These are phyloP conservation scores for Pleurotus tuoliensis DNA, from an alignment of 768 basidiomycete genomes.

Conservation along the genomic window DNA sequence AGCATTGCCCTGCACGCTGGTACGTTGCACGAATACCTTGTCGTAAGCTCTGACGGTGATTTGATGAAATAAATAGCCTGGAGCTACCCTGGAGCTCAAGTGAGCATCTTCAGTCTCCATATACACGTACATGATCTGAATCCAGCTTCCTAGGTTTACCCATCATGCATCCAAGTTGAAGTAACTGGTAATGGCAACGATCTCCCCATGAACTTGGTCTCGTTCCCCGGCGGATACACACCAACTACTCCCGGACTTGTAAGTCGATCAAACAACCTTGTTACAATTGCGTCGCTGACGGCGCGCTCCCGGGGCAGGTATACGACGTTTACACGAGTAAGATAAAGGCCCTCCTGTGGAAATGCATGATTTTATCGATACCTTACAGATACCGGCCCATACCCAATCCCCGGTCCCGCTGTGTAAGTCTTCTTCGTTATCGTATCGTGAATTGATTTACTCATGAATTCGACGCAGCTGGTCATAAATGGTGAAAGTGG, in stretches of 20 bases:
- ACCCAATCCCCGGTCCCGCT: constrained; percentile 2
- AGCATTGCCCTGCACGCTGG: constrained; percentile 36
- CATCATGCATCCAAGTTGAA: constrained; percentile 42
- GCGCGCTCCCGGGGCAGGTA: background rate
- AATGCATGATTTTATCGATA: background rate
- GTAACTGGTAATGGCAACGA: constrained; percentile 43
- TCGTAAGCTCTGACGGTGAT: background rate
- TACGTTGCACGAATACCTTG: constrained; percentile 5
- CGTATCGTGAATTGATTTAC: too few species aligned
- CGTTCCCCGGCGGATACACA: constrained; percentile 44
- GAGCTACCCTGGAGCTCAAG: constrained; percentile 34
- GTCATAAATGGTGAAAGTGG: too few species aligned
- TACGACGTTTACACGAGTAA: constrained; percentile 5
- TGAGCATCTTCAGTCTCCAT: background rate
- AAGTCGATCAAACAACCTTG: background rate
- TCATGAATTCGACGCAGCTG: too few species aligned
- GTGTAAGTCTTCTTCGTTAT: background rate
- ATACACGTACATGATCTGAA: background rate
- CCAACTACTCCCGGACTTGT: background rate
- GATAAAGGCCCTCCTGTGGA: background rate
- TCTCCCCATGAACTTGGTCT: constrained; percentile 39
- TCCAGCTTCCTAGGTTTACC: constrained; percentile 29
- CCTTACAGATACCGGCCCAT: constrained; percentile 1
- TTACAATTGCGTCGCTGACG: too few species aligned
- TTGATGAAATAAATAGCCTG: constrained; percentile 21